These are phyloP conservation scores for Immersiporthe knoxdaviesiana DNA, from an alignment of 2,329 filamentous ascomycete genomes.

Conservation along the genomic window DNA sequence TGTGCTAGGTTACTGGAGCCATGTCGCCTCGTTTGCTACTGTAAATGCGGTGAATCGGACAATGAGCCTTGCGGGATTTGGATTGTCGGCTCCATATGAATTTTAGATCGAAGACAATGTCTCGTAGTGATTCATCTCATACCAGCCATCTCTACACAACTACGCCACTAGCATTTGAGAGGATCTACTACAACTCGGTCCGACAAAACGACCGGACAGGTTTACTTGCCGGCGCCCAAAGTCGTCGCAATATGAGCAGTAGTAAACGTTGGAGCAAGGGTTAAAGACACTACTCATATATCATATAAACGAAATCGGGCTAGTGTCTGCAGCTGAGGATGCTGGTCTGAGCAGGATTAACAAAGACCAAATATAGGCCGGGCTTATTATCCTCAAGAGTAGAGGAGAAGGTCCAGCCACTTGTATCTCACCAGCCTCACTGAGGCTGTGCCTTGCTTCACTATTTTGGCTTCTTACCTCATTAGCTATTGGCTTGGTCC, in stretches of 20 bases:
- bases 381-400: not conserved
- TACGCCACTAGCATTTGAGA: not conserved
- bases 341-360: not conserved
- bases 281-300: not conserved
- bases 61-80: too few species aligned
- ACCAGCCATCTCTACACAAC: too few species aligned
- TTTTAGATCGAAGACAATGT: not conserved
- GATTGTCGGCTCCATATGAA: too few species aligned
- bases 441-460: not conserved
- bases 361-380: not conserved
- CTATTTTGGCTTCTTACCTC: not conserved
- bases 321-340: not conserved
- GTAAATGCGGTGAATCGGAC: not conserved
- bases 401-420: too few species aligned
- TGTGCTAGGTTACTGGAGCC: not conserved
- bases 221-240: not conserved
- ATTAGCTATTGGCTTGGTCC: too few species aligned
- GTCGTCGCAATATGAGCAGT: not conserved
- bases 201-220: not conserved
- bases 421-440: not conserved
- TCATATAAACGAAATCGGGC: not conserved
- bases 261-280: not conserved
- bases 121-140: too few species aligned
- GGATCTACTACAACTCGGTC: not conserved
- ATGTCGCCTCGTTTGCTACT: not conserved